Conservation (phyloP, 495 filamentous ascomycete genomes). For the Xylaria acuta region DNA sequence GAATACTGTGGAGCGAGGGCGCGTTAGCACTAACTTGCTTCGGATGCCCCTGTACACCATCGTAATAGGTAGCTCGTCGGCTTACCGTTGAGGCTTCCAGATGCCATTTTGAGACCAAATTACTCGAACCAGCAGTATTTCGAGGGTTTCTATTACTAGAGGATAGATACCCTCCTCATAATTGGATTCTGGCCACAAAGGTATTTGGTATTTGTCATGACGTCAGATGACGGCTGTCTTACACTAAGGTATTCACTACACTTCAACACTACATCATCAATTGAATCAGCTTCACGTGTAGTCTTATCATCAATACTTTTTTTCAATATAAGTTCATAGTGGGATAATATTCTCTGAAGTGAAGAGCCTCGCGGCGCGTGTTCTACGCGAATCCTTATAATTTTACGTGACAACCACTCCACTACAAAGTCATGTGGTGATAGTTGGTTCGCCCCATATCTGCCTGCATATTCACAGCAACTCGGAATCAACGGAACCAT, state of each 20-base stretch:
- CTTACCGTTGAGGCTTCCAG: constrained; percentile 29
- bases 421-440: background rate
- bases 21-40: background rate
- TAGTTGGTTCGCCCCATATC: no score
- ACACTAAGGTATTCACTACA: background rate
- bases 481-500: no score
- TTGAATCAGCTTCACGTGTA: background rate
- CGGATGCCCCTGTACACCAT: background rate
- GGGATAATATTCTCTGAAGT: background rate
- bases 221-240: constrained; percentile 13
- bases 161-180: background rate
- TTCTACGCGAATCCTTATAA: background rate
- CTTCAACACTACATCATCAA: background rate
- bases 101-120: constrained; percentile 18
- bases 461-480: no score
- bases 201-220: constrained; percentile 9
- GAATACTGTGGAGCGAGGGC: constrained; percentile 51
- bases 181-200: background rate
- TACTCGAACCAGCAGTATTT: background rate
- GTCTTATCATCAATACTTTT: background rate
- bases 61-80: background rate
- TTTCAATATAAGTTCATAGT: background rate
- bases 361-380: background rate
- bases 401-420: background rate
- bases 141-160: no score